phyloP scores from a whole-genome alignment of 345 rosid species.

The Limnanthes douglasii region DNA sequence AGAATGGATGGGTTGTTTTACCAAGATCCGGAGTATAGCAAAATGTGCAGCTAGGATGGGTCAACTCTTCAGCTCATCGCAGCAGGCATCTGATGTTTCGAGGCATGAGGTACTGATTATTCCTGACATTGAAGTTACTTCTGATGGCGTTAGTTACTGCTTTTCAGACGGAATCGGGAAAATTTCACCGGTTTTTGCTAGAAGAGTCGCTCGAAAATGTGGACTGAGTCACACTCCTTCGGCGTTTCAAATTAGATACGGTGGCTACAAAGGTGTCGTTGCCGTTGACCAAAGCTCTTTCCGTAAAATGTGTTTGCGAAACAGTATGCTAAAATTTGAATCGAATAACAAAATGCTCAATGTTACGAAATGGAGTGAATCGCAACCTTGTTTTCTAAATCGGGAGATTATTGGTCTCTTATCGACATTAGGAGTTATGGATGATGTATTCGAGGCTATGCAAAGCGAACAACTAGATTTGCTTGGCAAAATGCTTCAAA shows the following conservation, averaged over 20 bases:
- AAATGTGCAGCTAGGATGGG: constrained; percentile 99
- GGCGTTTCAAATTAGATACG: constrained; percentile 92
- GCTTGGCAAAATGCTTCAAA: constrained; percentile 48
- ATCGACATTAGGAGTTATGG: constrained; percentile 67
- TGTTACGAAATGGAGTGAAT: constrained; percentile 68
- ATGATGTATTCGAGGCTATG: constrained; percentile 48
- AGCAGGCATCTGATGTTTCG: constrained; percentile 52
- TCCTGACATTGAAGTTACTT: constrained; percentile 61
- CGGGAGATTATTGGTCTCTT: constrained; percentile 75
- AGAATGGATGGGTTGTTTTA: constrained; percentile 97
- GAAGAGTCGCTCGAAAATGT: constrained; percentile 64
- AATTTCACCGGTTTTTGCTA: constrained; percentile 59
- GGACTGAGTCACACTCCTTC: constrained; percentile 66
- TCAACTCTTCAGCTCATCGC: constrained; percentile 82
- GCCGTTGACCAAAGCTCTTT: constrained; percentile 68
- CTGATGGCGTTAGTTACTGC: constrained; percentile 58
- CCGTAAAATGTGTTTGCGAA: constrained; percentile 66
- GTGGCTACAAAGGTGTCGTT: constrained; percentile 90
- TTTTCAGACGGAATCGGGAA: constrained; percentile 97
- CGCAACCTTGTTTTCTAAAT: constrained; percentile 84
- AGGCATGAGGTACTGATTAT: constrained; percentile 59
- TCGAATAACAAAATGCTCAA: constrained; percentile 78
- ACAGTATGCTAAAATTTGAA: constrained; percentile 80
- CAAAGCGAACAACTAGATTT: constrained; percentile 45
- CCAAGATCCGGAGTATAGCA: constrained; percentile 55